phyloP scores from a whole-genome alignment of 2,329 filamentous ascomycete genomes.

The Botrytis sinoallii region DNA sequence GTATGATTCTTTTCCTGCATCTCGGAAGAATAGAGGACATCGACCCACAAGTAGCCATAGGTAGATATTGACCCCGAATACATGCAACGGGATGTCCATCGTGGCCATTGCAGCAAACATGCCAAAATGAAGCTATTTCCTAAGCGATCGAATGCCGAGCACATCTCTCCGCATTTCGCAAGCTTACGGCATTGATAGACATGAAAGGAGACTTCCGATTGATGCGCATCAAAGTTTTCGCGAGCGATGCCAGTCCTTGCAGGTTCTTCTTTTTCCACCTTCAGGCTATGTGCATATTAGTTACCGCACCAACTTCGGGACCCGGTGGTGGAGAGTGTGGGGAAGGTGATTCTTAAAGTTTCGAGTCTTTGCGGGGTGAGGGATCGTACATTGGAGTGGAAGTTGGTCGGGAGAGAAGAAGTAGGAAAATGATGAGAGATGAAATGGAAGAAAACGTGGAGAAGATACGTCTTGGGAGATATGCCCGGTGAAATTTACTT shows the following conservation, averaged over 20 bases:
- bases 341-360: background rate
- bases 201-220: slow-evolving; percentile 12
- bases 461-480: background rate
- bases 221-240: slow-evolving; percentile 18
- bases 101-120: background rate
- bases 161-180: background rate
- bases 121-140: background rate
- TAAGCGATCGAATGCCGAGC: background rate
- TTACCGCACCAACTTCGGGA: background rate
- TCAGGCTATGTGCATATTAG: background rate
- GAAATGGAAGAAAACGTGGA: background rate
- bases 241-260: background rate
- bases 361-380: background rate
- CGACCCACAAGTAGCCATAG: background rate
- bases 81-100: background rate
- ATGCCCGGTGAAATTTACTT: background rate
- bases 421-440: no score
- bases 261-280: background rate
- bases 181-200: background rate
- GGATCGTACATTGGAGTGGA: background rate
- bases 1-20: background rate
- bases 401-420: background rate
- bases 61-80: background rate
- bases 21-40: background rate
- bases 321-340: background rate